Conservation (phyloP, 331 rosid species). For the Stylosanthes scabra region DNA sequence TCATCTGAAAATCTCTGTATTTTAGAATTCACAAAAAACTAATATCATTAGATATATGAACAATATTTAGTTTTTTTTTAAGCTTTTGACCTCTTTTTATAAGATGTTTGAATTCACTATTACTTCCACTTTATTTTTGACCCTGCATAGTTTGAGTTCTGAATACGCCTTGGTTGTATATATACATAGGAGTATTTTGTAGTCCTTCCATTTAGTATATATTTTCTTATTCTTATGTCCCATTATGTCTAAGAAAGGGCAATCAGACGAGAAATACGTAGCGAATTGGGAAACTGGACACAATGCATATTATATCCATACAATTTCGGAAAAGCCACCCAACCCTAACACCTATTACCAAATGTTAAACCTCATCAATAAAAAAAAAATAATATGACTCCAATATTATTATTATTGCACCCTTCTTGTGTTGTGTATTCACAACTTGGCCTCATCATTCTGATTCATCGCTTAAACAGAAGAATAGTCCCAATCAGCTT, state of each 20-base stretch:
- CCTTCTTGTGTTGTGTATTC: background rate
- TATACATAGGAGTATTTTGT: background rate
- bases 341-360: background rate
- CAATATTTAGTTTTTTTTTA: too few relatives aligned
- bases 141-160: too few relatives aligned
- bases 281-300: background rate
- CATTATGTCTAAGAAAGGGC: conserved; percentile 52
- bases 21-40: too few relatives aligned
- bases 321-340: conserved; percentile 33
- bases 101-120: too few relatives aligned
- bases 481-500: background rate
- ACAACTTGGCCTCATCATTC: conserved; percentile 13
- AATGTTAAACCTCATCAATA: too few relatives aligned
- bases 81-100: too few relatives aligned
- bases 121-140: too few relatives aligned
- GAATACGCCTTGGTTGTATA: too few relatives aligned
- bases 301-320: background rate
- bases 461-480: background rate
- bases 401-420: background rate
- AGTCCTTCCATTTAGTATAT: background rate
- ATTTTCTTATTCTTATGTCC: conserved; percentile 41
- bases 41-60: too few relatives aligned
- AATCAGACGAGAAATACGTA: background rate
- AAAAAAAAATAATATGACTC: background rate
- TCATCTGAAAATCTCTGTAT: too few relatives aligned